Evolutionary conservation across 2,329 filamentous ascomycete genomes (phyloP).

Genomic region (Talaromyces sp.): DNA sequence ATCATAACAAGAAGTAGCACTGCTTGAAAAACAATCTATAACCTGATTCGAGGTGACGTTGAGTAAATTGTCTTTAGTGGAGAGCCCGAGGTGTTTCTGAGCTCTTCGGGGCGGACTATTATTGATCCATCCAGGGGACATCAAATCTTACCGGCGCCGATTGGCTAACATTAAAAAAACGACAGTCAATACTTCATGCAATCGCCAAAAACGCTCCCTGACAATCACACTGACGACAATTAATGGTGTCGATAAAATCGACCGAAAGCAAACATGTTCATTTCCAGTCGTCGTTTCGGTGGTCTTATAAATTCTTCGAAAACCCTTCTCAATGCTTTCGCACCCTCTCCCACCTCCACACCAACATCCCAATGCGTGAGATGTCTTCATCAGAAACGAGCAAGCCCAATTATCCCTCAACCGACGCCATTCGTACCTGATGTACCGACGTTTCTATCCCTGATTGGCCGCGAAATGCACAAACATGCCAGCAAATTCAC

Average conservation of each 20-base stretch:
- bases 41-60: neutral
- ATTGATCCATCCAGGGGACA: constrained; percentile 17
- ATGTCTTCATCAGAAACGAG: constrained; percentile 41
- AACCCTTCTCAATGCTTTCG: constrained; percentile 20
- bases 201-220: neutral
- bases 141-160: constrained; percentile 7
- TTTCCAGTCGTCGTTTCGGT: constrained; percentile 29
- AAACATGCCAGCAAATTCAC: constrained; percentile 83
- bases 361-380: constrained; percentile 35
- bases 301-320: constrained; percentile 26
- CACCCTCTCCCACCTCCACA: constrained; percentile 5
- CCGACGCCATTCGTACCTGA: constrained; percentile 86
- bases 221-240: neutral
- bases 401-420: constrained; percentile 54
- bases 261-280: constrained; percentile 25
- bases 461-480: constrained; percentile 84
- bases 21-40: neutral
- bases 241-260: neutral
- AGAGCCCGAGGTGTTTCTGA: constrained; percentile 3
- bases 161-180: constrained; percentile 4
- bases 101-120: constrained; percentile 11
- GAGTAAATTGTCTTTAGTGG: neutral
- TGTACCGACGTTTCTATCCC: constrained; percentile 76
- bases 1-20: neutral
- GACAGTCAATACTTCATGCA: neutral